These are phyloP conservation scores for Taphrina deformans DNA, from an alignment of 1,139 yeast species.

Conservation along the genomic window DNA sequence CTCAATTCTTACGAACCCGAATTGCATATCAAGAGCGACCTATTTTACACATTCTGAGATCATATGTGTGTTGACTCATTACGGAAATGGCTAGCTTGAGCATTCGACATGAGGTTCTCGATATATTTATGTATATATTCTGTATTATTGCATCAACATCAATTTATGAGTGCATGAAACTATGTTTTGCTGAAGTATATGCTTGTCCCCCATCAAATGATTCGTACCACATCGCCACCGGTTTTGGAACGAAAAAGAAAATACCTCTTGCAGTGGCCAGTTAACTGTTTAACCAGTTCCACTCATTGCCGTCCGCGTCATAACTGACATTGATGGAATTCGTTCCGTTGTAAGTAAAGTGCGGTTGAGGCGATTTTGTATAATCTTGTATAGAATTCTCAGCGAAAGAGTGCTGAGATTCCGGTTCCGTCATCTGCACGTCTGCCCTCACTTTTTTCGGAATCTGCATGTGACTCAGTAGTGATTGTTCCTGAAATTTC, in stretches of 20 bases:
- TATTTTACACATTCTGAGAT: too few species aligned
- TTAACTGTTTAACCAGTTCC: slow-evolving; percentile 27
- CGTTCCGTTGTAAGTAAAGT: slow-evolving; percentile 12
- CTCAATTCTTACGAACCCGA: too few species aligned
- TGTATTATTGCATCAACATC: not conserved
- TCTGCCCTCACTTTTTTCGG: slow-evolving; percentile 1
- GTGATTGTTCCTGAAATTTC: not conserved
- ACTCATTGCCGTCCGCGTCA: slow-evolving; percentile 23
- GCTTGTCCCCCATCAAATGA: not conserved
- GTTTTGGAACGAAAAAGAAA: too few species aligned
- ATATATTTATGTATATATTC: not conserved
- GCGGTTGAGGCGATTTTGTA: slow-evolving; percentile 13
- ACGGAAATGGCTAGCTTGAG: too few species aligned
- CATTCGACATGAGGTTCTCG: too few species aligned
- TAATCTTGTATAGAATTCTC: not conserved
- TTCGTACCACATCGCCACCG: not conserved
- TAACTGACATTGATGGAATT: slow-evolving; percentile 30
- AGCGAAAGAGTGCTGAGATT: not conserved
- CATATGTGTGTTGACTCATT: too few species aligned
- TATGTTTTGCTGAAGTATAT: too few species aligned
- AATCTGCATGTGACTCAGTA: not conserved
- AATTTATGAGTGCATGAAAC: not conserved
- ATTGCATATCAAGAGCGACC: too few species aligned
- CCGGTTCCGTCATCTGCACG: not conserved
- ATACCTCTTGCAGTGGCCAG: not conserved